Conservation (phyloP, 2,329 filamentous ascomycete genomes). For the Neofusicoccum sp. region DNA sequence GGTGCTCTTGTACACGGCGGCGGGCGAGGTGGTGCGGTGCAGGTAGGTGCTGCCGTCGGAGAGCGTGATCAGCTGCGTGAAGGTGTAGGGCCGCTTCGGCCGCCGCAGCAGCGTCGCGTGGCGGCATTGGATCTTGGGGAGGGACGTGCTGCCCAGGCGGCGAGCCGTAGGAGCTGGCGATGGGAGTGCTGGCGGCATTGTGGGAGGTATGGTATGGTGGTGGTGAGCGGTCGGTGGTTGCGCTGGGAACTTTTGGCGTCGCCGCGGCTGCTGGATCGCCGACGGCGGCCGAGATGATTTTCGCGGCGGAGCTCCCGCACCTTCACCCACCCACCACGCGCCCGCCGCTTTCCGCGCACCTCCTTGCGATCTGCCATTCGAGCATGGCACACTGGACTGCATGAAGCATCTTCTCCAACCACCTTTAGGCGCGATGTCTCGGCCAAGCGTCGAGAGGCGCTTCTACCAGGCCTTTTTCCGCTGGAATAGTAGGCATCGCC, state of each 20-base stretch:
- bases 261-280: slow-evolving; percentile 1
- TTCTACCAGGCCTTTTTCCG: slow-evolving; percentile 50
- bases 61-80: slow-evolving; percentile 94
- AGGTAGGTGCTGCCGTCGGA: slow-evolving; percentile 87
- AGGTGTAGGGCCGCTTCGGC: slow-evolving; percentile 90
- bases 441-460: slow-evolving; percentile 30
- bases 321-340: neutral
- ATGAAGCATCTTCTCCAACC: too few species aligned
- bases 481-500: slow-evolving; percentile 36
- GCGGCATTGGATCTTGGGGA: slow-evolving; percentile 59
- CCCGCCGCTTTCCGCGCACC: neutral
- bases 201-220: slow-evolving; percentile 18
- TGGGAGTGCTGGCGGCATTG: slow-evolving; percentile 36
- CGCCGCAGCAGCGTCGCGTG: slow-evolving; percentile 84
- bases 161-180: slow-evolving; percentile 29
- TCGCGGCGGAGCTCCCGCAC: slow-evolving; percentile 11
- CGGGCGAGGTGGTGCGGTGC: slow-evolving; percentile 74
- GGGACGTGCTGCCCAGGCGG: slow-evolving; percentile 33
- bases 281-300: slow-evolving; percentile 20
- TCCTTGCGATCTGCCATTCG: neutral
- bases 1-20: slow-evolving; percentile 61
- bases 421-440: neutral
- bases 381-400: neutral
- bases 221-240: slow-evolving; percentile 14
- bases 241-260: neutral